Evolutionary conservation across 108 stramenopile genomes (phyloP).

Genomic region (Discostella pseudostelligera): DNA sequence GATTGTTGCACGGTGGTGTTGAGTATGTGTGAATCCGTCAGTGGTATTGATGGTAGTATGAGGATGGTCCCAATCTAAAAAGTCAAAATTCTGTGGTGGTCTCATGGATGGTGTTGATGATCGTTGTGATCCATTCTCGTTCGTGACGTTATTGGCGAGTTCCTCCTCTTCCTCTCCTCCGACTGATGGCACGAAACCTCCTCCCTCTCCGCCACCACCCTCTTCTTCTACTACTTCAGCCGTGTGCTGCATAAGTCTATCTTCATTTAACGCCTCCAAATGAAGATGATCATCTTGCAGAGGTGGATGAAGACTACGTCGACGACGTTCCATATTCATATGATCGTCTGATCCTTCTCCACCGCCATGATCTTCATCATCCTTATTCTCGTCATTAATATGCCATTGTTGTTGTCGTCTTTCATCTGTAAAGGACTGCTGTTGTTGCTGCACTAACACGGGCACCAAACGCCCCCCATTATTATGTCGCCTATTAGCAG

Average conservation of each 20-base stretch:
- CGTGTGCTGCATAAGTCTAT: too few relatives aligned
- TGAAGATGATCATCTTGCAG: too few relatives aligned
- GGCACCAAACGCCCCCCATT: constrained; percentile 9
- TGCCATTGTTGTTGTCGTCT: not conserved
- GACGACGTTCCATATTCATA: too few relatives aligned
- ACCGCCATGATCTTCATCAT: not conserved
- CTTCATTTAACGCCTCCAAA: too few relatives aligned
- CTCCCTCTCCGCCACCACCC: not conserved
- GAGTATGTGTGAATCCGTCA: too few relatives aligned
- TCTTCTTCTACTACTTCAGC: not conserved
- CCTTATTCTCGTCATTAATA: not conserved
- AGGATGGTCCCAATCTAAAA: too few relatives aligned
- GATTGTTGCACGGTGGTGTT: too few relatives aligned
- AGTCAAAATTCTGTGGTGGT: not conserved
- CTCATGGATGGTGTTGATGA: not conserved
- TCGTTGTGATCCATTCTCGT: not conserved
- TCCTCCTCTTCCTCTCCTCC: not conserved
- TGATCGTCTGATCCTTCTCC: not conserved
- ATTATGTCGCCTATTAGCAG: not conserved
- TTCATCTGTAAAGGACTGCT: not conserved
- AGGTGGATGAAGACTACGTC: too few relatives aligned
- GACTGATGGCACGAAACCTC: not conserved
- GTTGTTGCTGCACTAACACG: constrained; percentile 6
- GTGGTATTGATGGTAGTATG: too few relatives aligned
- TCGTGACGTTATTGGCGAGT: not conserved